Evolutionary conservation across 257 asterid species (phyloP).

Genomic region (Striga asiatica): DNA sequence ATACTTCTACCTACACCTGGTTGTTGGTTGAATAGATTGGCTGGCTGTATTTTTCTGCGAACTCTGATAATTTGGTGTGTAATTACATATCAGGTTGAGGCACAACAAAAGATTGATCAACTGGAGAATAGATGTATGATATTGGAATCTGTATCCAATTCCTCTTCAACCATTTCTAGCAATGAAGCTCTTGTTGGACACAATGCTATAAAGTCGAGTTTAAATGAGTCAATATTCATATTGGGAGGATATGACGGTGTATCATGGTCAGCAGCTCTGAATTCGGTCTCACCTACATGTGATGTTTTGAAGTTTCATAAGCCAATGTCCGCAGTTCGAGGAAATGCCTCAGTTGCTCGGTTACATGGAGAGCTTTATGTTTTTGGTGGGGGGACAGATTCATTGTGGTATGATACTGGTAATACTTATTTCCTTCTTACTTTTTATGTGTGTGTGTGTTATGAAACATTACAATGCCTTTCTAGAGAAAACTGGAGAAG

Average conservation of each 20-base stretch:
- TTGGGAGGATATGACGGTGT: conserved; percentile 65
- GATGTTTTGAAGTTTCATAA: conserved; percentile 38
- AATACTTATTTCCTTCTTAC: background rate
- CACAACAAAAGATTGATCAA: conserved; percentile 44
- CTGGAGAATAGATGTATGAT: conserved; percentile 31
- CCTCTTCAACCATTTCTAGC: conserved; percentile 17
- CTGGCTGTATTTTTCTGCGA: background rate
- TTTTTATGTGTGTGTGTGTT: background rate
- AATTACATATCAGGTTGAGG: conserved; percentile 39
- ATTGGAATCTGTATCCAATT: conserved; percentile 35
- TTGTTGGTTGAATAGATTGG: background rate
- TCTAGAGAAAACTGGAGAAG: no score
- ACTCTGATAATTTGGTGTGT: background rate
- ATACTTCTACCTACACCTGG: background rate
- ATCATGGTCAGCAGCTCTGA: conserved; percentile 40
- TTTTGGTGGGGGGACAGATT: conserved; percentile 56
- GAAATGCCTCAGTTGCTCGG: conserved; percentile 41
- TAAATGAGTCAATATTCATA: conserved; percentile 35
- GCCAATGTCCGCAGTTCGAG: conserved; percentile 45
- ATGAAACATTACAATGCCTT: no score
- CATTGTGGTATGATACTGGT: conserved; percentile 54
- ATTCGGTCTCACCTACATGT: conserved; percentile 42
- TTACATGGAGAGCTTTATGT: conserved; percentile 44
- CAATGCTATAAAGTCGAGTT: conserved; percentile 18
- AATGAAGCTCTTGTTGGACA: conserved; percentile 12